A percentile compares a stretch with the other conserved stretches of the same genome.
These are phyloP conservation scores for Neurospora sp. DNA, from an alignment of 495 filamentous ascomycete genomes.

Conservation along the genomic window DNA sequence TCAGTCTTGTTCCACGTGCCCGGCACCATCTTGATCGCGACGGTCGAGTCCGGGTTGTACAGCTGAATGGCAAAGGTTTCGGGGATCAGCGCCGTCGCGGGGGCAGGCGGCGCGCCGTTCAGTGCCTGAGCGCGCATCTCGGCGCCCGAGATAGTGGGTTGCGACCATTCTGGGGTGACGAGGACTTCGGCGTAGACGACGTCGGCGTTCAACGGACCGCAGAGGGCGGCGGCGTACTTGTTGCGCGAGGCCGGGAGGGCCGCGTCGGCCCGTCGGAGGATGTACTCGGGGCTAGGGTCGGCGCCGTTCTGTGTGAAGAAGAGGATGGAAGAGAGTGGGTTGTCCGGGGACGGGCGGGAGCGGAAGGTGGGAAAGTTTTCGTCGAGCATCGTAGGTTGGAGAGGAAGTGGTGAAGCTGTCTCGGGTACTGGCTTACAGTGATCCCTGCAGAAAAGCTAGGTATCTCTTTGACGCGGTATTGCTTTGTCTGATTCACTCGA, in stretches of 20 bases:
- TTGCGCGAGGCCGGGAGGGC: slow-evolving; percentile 57
- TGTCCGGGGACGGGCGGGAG: slow-evolving; percentile 29
- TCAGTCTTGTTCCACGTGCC: slow-evolving; percentile 69
- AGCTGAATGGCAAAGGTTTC: slow-evolving; percentile 73
- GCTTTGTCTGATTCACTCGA: neutral
- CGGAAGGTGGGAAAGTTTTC: slow-evolving; percentile 71
- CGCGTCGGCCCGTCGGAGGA: slow-evolving; percentile 65
- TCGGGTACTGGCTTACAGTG: neutral
- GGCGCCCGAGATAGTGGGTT: slow-evolving; percentile 68
- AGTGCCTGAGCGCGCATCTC: slow-evolving; percentile 59
- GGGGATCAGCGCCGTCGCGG: slow-evolving; percentile 68
- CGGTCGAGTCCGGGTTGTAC: slow-evolving; percentile 86
- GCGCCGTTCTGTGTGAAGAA: slow-evolving; percentile 72
- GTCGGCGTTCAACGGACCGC: slow-evolving; percentile 69
- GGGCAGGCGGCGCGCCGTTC: slow-evolving; percentile 50
- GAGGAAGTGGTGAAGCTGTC: neutral
- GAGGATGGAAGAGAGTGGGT: slow-evolving; percentile 44
- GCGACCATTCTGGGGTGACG: slow-evolving; percentile 74
- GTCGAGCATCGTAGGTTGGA: slow-evolving; percentile 62
- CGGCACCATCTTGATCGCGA: slow-evolving; percentile 57
- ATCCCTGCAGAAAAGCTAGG: neutral
- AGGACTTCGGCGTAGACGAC: slow-evolving; percentile 81
- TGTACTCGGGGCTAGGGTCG: slow-evolving; percentile 69
- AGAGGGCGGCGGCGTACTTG: slow-evolving; percentile 76
- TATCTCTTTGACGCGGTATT: neutral